Conservation (phyloP, 192 early-diverging fungal species). For the Mortierella alpina region DNA sequence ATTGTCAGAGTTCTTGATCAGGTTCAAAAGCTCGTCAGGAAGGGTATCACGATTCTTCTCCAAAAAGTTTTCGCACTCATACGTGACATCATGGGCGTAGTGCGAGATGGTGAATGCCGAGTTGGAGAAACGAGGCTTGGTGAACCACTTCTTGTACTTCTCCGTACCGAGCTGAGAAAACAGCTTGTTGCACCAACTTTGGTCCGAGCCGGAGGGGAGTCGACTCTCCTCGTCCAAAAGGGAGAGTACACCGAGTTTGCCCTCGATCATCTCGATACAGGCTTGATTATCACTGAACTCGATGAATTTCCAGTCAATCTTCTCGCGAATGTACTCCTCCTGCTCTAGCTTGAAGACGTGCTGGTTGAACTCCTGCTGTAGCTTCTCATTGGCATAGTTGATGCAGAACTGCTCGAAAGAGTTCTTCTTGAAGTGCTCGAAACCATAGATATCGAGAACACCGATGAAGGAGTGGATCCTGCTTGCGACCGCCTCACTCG, state of each 20-base stretch:
- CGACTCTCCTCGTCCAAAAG: conserved; percentile 90
- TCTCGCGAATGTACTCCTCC: conserved; percentile 96
- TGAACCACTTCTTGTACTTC: conserved; percentile 80
- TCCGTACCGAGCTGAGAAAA: conserved; percentile 84
- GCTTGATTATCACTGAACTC: conserved; percentile 99
- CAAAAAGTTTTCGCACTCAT: conserved; percentile 94
- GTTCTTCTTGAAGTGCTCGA: conserved; percentile 99
- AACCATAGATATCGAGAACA: conserved; percentile 99
- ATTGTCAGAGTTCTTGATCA: conserved; percentile 82
- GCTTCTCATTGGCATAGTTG: conserved; percentile 96
- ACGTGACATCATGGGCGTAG: conserved; percentile 94
- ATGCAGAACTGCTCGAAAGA: conserved; percentile 99
- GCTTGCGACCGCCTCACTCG: conserved; percentile 61
- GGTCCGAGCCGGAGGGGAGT: conserved; percentile 89
- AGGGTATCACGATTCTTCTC: conserved; percentile 99
- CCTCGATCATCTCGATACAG: conserved; percentile 99
- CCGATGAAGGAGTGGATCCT: conserved; percentile 83
- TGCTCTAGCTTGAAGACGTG: conserved; percentile 99
- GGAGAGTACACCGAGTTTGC: conserved; percentile 92
- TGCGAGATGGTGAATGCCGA: conserved; percentile 92
- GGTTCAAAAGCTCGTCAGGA: conserved; percentile 86
- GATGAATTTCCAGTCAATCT: conserved; percentile 98
- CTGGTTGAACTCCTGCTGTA: conserved; percentile 98
- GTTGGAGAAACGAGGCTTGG: conserved; percentile 92
- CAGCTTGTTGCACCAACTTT: conserved; percentile 88